phyloP scores from a whole-genome alignment of 2,329 filamentous ascomycete genomes.

The Neopestalotiopsis sp. region DNA sequence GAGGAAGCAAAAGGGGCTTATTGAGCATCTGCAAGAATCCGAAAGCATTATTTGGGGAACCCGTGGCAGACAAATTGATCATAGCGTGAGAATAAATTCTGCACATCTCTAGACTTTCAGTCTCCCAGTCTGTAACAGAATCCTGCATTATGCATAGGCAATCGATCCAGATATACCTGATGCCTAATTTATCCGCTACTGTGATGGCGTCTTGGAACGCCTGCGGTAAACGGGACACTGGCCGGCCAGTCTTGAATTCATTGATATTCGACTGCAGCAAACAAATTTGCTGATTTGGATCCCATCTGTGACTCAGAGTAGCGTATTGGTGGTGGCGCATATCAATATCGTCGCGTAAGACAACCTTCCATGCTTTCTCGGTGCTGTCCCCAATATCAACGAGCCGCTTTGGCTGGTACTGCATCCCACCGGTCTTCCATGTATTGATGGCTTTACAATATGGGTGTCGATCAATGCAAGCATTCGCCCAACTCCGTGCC shows the following conservation, averaged over 20 bases:
- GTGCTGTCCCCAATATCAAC: background rate
- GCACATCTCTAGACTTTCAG: constrained; percentile 5
- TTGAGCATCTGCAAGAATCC: background rate
- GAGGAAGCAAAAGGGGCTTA: background rate
- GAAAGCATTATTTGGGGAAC: background rate
- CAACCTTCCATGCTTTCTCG: background rate
- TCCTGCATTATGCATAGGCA: constrained; percentile 6
- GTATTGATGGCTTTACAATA: background rate
- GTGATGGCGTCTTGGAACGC: background rate
- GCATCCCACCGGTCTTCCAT: background rate
- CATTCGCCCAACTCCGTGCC: background rate
- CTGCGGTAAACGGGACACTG: background rate
- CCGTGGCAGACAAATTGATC: background rate
- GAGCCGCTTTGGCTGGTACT: background rate
- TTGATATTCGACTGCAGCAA: background rate
- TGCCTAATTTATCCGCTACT: background rate
- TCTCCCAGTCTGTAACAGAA: background rate
- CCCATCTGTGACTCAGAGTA: constrained; percentile 20
- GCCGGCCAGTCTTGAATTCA: background rate
- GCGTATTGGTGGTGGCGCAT: background rate
- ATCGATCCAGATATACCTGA: constrained; percentile 13
- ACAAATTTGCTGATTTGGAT: background rate
- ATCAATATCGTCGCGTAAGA: background rate
- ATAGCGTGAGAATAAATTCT: background rate
- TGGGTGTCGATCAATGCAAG: background rate